Evolutionary conservation across 78 protist genomes (phyloP), one percentile per base, ranked within the genome.

Genomic region (Diacronema lutheri): DNA sequence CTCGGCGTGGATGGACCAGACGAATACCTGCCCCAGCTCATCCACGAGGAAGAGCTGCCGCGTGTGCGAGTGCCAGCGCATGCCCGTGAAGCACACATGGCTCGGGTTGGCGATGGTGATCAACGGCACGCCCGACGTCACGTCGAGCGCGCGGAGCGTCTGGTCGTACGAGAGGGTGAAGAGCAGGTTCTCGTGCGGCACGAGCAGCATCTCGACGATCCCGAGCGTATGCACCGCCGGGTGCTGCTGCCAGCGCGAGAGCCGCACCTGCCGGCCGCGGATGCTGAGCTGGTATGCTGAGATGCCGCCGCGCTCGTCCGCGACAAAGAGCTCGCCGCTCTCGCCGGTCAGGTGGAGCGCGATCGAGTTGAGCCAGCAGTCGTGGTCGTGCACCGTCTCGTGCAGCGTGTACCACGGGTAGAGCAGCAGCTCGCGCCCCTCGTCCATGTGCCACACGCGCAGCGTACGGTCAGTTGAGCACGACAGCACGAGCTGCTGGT

Each of bases 371-470:
- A 72, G 61, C 80, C 80, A 72, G 80, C 80, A 7, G 40, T 46
- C 40, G 56, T 40, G 1, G 55, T 69, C 77, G 13, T 16, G 0
- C 41, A 64, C 41, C 35, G 40, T 33, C 40, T 64, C n/a, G 31
- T 35, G 25, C n/a, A 20, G 31, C n/a, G 62, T 10, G 60, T 20
- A 72, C 80, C 80, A 72, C 26, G 80, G 61, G 80, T 72, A 72
- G 31, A 72, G 57, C 40, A 72, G 12, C 61, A 72, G 57, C 38
- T 72, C 62, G 26, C 80, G 57, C 38, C 80, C 80, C 60, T 11
- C 61, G 16, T 40, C 80, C 41, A 58, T 12, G 23, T 29, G 13
- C 61, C 60, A 72, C 56, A 72, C 13, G 23, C 23, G 9, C 21
- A 72, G 14, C 35, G 80, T 72, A 7, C 37, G n/a, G 37, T 72